Conservation (phyloP, 1,284 basidiomycete genomes). For the Rhodotorula sp. region DNA sequence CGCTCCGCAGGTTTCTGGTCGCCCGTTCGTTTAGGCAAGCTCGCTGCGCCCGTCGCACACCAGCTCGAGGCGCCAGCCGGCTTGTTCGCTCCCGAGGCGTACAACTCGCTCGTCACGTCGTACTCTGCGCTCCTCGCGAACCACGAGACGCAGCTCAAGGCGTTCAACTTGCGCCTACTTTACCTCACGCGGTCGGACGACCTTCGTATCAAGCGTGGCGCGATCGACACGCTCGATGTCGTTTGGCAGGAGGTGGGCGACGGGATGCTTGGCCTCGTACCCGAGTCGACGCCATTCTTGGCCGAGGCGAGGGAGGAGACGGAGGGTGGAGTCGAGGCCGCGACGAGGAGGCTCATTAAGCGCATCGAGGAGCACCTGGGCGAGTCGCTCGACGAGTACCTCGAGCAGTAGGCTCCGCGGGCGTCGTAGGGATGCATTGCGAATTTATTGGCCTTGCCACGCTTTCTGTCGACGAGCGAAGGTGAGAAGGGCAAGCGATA, state of each 20-base stretch:
- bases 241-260: conserved; percentile 70
- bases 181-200: conserved; percentile 83
- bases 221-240: conserved; percentile 65
- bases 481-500: too few relatives aligned
- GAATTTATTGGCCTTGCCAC: background rate
- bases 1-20: conserved; percentile 73
- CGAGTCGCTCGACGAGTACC: conserved; percentile 21
- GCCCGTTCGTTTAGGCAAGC: conserved; percentile 67
- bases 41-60: conserved; percentile 60
- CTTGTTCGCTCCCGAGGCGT: conserved; percentile 11
- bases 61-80: conserved; percentile 56
- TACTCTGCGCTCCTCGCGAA: conserved; percentile 52
- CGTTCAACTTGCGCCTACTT: conserved; percentile 76
- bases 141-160: conserved; percentile 63
- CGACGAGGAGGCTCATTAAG: conserved; percentile 53
- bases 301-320: conserved; percentile 78
- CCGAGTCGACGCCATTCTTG: conserved; percentile 77
- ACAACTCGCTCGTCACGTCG: conserved; percentile 44
- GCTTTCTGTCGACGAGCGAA: background rate
- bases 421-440: too few relatives aligned
- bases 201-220: conserved; percentile 62
- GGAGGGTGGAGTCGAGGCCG: conserved; percentile 68
- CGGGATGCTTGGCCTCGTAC: conserved; percentile 64
- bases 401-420: background rate
- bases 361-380: conserved; percentile 43